Conservation (phyloP, 2,329 filamentous ascomycete species). For the Cercospora brassicicola region DNA sequence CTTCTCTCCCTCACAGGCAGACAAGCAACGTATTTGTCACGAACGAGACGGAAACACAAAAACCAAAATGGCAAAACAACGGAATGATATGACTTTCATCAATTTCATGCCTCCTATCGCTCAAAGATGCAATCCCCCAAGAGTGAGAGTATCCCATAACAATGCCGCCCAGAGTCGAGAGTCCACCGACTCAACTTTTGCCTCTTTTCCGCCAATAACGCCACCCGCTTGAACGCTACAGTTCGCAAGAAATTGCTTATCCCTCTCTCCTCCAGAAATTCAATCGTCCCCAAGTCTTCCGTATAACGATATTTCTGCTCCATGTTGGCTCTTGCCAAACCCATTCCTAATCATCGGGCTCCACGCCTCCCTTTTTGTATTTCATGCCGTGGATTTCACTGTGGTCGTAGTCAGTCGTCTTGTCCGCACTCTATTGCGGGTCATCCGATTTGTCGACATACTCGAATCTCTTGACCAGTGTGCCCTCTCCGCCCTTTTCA, state of each 20-base stretch:
- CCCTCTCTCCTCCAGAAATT: background rate
- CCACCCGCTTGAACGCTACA: conserved; percentile 16
- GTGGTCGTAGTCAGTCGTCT: background rate
- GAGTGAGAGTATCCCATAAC: background rate
- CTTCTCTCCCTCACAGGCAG: background rate
- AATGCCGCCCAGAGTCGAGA: background rate
- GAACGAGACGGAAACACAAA: background rate
- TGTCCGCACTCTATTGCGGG: background rate
- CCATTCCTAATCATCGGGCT: conserved; percentile 30
- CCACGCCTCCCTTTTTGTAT: conserved; percentile 28
- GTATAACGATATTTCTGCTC: background rate
- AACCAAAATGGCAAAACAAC: background rate
- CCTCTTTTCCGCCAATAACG: background rate
- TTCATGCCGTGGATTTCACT: conserved; percentile 39
- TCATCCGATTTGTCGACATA: conserved; percentile 52
- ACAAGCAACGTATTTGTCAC: background rate
- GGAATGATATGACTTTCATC: background rate
- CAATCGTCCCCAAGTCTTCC: background rate
- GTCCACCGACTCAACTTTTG: background rate
- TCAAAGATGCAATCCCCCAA: background rate
- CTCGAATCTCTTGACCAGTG: conserved; percentile 89
- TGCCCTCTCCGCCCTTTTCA: conserved; percentile 90
- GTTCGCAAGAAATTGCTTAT: background rate
- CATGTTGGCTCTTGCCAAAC: background rate
- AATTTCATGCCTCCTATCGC: background rate